phyloP scores from a whole-genome alignment of 768 basidiomycete genomes.

The Psilocybe azurescens region DNA sequence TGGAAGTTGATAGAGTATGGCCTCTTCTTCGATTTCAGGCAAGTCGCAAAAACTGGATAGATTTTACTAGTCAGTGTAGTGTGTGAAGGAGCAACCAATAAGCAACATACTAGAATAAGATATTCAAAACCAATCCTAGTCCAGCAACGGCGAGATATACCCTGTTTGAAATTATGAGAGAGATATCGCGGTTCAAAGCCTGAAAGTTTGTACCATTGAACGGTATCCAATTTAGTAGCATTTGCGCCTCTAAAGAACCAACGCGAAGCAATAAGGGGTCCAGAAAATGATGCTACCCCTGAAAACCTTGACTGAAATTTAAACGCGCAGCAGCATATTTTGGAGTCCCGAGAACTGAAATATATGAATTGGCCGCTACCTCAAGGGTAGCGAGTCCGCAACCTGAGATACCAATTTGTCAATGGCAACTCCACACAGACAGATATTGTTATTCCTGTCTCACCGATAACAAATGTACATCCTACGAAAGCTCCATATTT shows the following conservation, averaged over 20 bases:
- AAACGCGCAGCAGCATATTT: constrained; percentile 77
- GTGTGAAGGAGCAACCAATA: not conserved
- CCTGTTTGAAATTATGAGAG: constrained; percentile 36
- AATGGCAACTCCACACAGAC: not conserved
- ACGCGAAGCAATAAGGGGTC: constrained; percentile 75
- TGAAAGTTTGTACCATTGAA: constrained; percentile 55
- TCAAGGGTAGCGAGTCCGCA: constrained; percentile 72
- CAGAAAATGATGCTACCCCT: constrained; percentile 74
- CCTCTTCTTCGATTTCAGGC: constrained; percentile 75
- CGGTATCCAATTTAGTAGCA: constrained; percentile 63
- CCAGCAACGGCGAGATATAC: constrained; percentile 70
- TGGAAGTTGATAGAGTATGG: constrained; percentile 51
- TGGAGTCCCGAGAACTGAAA: constrained; percentile 68
- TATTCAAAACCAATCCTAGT: constrained; percentile 64
- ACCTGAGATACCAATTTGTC: constrained; percentile 35
- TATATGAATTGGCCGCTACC: constrained; percentile 84
- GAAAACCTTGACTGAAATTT: constrained; percentile 83
- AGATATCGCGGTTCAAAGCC: not conserved
- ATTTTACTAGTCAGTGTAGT: constrained; percentile 6
- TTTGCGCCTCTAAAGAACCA: constrained; percentile 78
- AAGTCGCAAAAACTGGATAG: constrained; percentile 61
- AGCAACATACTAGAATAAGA: constrained; percentile 62
- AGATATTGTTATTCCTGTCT: constrained; percentile 11
- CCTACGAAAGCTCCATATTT: constrained; percentile 78
- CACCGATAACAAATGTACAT: constrained; percentile 73